Evolutionary conservation across 2,329 filamentous ascomycete species (phyloP).

Genomic region (Blumeria hordei): DNA sequence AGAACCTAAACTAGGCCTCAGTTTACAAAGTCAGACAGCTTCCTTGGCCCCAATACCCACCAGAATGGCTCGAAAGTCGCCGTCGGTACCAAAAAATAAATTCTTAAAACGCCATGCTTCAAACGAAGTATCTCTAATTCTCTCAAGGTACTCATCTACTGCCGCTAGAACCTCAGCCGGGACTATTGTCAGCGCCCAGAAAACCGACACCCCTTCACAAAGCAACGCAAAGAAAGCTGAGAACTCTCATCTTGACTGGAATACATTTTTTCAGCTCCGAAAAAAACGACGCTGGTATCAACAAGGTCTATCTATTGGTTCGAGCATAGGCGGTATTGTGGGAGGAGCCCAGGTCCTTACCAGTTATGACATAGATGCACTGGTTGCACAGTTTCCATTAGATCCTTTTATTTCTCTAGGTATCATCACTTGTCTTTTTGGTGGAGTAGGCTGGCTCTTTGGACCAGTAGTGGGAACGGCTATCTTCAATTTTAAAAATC

Average conservation of each 20-base stretch:
- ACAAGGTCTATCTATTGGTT: slow-evolving; percentile 48
- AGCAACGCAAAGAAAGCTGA: too few relatives aligned
- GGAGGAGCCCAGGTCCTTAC: slow-evolving; percentile 42
- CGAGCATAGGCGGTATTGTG: slow-evolving; percentile 35
- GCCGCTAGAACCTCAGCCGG: too few relatives aligned
- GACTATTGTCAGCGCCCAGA: too few relatives aligned
- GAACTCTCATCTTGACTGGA: slow-evolving; percentile 34
- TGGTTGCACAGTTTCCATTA: slow-evolving; percentile 49
- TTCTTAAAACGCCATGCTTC: too few relatives aligned
- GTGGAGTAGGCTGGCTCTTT: slow-evolving; percentile 66
- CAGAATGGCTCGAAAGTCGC: too few relatives aligned
- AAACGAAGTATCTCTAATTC: too few relatives aligned
- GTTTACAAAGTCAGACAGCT: too few relatives aligned
- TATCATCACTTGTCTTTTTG: slow-evolving; percentile 50
- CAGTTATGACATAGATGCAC: slow-evolving; percentile 44
- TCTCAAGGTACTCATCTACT: too few relatives aligned
- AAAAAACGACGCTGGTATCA: slow-evolving; percentile 67
- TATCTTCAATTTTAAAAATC: slow-evolving; percentile 55
- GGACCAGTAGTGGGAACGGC: slow-evolving; percentile 64
- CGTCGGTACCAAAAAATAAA: too few relatives aligned
- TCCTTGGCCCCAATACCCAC: too few relatives aligned
- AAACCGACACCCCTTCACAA: too few relatives aligned
- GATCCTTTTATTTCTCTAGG: slow-evolving; percentile 76
- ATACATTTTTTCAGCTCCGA: slow-evolving; percentile 78
- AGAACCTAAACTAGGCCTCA: too few relatives aligned